Conservation (phyloP, 768 basidiomycete species). For the Cyclocybe aegerita region DNA sequence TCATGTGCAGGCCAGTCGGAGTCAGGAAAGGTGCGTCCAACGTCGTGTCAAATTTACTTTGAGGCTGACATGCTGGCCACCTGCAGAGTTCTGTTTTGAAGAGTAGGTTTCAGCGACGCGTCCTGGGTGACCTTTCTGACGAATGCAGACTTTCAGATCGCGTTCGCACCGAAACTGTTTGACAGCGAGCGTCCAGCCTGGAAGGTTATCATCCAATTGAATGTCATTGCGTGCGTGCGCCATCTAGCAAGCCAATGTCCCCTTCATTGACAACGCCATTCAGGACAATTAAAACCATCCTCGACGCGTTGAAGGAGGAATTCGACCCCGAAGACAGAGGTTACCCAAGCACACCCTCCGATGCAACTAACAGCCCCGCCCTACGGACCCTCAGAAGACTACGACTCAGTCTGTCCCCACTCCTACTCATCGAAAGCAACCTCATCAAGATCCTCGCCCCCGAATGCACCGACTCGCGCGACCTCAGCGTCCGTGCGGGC, state of each 20-base stretch:
- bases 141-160: constrained; percentile 61
- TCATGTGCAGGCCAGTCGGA: constrained; percentile 51
- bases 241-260: neutral
- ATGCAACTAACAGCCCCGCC: constrained; percentile 15
- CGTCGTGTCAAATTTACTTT: neutral
- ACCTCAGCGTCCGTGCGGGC: constrained; percentile 55
- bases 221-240: constrained; percentile 54
- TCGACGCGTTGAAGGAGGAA: constrained; percentile 53
- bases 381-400: constrained; percentile 29
- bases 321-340: constrained; percentile 24
- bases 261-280: neutral
- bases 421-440: constrained; percentile 55
- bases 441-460: constrained; percentile 51
- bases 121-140: neutral
- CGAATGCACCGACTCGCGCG: constrained; percentile 34
- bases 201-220: constrained; percentile 67
- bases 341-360: constrained; percentile 14
- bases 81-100: constrained; percentile 48
- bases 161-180: constrained; percentile 63
- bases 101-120: constrained; percentile 27
- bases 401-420: constrained; percentile 39
- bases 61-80: neutral
- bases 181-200: constrained; percentile 56
- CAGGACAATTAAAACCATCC: constrained; percentile 58
- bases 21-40: constrained; percentile 47